phyloP scores from a whole-genome alignment of 352 stramenopile genomes.

The Discostella stelligera region DNA sequence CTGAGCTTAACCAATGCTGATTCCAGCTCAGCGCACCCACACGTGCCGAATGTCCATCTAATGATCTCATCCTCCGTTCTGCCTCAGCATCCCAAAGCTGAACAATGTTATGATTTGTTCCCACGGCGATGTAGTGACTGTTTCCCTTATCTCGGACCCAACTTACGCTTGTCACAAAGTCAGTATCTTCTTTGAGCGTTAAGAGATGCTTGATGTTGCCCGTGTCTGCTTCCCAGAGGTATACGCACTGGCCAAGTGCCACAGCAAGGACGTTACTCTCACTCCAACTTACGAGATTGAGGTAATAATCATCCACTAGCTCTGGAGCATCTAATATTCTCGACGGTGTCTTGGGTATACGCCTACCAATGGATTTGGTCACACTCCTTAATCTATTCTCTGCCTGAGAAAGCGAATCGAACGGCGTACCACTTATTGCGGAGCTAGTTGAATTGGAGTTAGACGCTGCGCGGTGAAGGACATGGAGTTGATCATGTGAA shows the following conservation, averaged over 20 bases:
- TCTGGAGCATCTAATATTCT: slow-evolving; percentile 97
- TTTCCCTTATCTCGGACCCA: slow-evolving; percentile 88
- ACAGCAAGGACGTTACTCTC: slow-evolving; percentile 95
- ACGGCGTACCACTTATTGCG: slow-evolving; percentile 6
- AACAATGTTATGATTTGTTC: slow-evolving; percentile 90
- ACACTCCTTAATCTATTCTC: slow-evolving; percentile 32
- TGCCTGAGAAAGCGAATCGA: slow-evolving; percentile 38
- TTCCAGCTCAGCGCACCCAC: slow-evolving; percentile 97
- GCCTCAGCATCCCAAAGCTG: slow-evolving; percentile 92
- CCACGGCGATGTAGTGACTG: slow-evolving; percentile 89
- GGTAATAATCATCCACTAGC: slow-evolving; percentile 98
- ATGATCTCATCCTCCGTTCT: slow-evolving; percentile 89
- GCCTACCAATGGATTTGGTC: slow-evolving; percentile 85
- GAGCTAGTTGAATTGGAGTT: slow-evolving; percentile 18
- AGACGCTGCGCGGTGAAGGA: slow-evolving; percentile 57
- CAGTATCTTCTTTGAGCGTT: slow-evolving; percentile 82
- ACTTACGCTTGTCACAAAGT: slow-evolving; percentile 93
- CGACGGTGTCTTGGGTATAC: slow-evolving; percentile 94
- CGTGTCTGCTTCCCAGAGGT: slow-evolving; percentile 96
- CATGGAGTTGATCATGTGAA: slow-evolving; percentile 69
- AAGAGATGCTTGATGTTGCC: slow-evolving; percentile 94
- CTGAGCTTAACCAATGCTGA: slow-evolving; percentile 89
- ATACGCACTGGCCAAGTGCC: slow-evolving; percentile 95
- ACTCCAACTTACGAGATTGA: slow-evolving; percentile 98
- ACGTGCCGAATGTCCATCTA: slow-evolving; percentile 88